Evolutionary conservation across 176 grass and related monocot species (phyloP).

Genomic region (Phoenix dactylifera): DNA sequence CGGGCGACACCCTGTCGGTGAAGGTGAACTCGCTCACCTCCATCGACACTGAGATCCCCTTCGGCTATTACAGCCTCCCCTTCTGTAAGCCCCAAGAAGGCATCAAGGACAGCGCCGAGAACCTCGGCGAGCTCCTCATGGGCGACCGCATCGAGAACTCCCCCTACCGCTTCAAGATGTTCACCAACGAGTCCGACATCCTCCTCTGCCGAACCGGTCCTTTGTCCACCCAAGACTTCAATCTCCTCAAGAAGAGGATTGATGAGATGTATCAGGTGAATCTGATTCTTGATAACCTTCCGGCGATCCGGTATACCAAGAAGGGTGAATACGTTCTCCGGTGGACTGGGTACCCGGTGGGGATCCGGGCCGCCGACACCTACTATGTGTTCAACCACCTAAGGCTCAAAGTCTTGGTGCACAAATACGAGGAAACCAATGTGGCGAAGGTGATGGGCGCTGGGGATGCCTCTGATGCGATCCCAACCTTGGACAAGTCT

Average conservation of each 20-base stretch:
- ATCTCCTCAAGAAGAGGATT: constrained; percentile 54
- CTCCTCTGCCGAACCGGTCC: constrained; percentile 46
- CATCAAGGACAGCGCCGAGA: constrained; percentile 74
- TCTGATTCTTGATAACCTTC: constrained; percentile 75
- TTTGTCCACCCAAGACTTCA: constrained; percentile 27
- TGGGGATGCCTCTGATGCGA: constrained; percentile 38
- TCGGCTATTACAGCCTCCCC: constrained; percentile 69
- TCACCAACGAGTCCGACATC: constrained; percentile 53
- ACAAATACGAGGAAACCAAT: constrained; percentile 61
- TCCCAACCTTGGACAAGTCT: constrained; percentile 17
- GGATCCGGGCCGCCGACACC: constrained; percentile 37
- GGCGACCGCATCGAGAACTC: constrained; percentile 81
- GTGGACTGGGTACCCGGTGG: constrained; percentile 68
- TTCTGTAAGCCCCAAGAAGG: constrained; percentile 50
- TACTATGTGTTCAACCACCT: constrained; percentile 86
- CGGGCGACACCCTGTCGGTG: constrained; percentile 32
- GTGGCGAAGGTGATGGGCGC: constrained; percentile 46
- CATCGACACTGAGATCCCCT: constrained; percentile 77
- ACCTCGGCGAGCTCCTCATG: constrained; percentile 78
- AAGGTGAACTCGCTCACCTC: constrained; percentile 86
- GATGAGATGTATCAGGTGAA: constrained; percentile 87
- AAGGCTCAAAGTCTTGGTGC: constrained; percentile 66
- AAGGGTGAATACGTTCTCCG: constrained; percentile 56
- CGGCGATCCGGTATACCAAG: constrained; percentile 65
- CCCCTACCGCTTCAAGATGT: constrained; percentile 60